Percentiles rank a stretch among this genome's conserved stretches.
Conservation (phyloP, 148 eudicot species). For the Rhododendron kiyosumense region DNA sequence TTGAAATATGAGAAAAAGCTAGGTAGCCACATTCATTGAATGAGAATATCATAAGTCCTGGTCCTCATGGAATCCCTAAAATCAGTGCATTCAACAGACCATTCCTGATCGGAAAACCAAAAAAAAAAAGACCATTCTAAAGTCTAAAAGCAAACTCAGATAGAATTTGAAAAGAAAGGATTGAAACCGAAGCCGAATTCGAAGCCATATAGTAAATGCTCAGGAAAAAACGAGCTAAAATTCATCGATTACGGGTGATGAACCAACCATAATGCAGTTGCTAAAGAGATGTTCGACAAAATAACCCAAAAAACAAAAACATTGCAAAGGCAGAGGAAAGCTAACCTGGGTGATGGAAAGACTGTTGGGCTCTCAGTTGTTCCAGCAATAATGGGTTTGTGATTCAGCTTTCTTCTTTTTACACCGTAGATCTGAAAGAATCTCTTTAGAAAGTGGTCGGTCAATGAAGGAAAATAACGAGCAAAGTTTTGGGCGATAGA, state of each 20-base stretch:
- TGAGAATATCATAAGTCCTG: background rate
- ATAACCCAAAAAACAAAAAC: background rate
- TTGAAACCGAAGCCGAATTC: background rate
- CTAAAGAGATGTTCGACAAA: background rate
- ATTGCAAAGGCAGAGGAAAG: background rate
- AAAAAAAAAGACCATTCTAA: background rate
- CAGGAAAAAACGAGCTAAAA: background rate
- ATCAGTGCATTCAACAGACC: background rate
- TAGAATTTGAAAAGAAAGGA: background rate
- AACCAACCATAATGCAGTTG: background rate
- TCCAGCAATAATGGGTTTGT: background rate
- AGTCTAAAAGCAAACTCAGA: background rate
- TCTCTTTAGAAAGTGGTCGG: slow-evolving; percentile 15
- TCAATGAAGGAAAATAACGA: slow-evolving; percentile 19
- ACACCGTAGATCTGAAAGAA: slow-evolving; percentile 40
- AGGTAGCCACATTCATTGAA: background rate
- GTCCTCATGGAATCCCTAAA: background rate
- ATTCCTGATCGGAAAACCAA: too few species aligned
- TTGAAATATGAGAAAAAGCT: background rate
- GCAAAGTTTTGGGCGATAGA: background rate
- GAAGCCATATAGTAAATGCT: background rate
- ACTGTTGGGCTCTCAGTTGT: background rate
- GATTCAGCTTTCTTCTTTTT: slow-evolving; percentile 11
- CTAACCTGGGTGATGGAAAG: slow-evolving; percentile 10
- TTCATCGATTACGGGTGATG: background rate